Evolutionary conservation across 2,329 filamentous ascomycete species (phyloP), one percentile per base, ranked within the genome.

Genomic region (Whalleya microplaca): DNA sequence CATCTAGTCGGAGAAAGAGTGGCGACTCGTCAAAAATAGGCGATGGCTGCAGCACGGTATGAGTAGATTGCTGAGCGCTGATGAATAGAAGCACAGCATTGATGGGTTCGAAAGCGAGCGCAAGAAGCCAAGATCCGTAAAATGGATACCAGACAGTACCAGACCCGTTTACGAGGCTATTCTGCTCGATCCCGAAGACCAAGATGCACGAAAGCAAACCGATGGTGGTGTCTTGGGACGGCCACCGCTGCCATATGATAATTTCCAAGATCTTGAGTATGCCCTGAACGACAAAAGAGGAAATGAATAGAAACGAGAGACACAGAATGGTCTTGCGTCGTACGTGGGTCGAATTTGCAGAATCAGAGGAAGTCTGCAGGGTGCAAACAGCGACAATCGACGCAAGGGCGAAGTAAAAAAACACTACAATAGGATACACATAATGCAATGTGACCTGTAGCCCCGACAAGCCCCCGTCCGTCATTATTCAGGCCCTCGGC

Each of bases 101-200:
- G 47, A 69, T 64, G 0, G 80, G 68, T 65, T 91, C 88, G 37
- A 84, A 81, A 14, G 78, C 64, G 7, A 88, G 71, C 14, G 82
- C 83, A 16, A 89, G 70, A 27, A 82, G 62, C 79, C 87, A 89
- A 12, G 84, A 83, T 18, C 85, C 86, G 60, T 83, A 82, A 59
- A 85, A 86, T 0, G 87, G 85, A 63, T 87, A 85, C 79, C 85
- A 87, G 9, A 84, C 77, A 2, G 80, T 77, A 49, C 78, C 75
- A 27, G 76, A 68, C 18, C 76, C 74, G 50, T 84, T 81, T 2
- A 77, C 73, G 14, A 89, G 76, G 19, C 78, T 78, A 41, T 82
- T 77, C 56, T 85, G 74, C 63, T 88, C 78, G 14, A 87, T 79
- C 2, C 84, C 81, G 70, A 87, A 91, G n/a, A 85, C 77, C 23